phyloP scores from a whole-genome alignment of 2,329 filamentous ascomycete species.

The Magnaporthiopsis incrustans region DNA sequence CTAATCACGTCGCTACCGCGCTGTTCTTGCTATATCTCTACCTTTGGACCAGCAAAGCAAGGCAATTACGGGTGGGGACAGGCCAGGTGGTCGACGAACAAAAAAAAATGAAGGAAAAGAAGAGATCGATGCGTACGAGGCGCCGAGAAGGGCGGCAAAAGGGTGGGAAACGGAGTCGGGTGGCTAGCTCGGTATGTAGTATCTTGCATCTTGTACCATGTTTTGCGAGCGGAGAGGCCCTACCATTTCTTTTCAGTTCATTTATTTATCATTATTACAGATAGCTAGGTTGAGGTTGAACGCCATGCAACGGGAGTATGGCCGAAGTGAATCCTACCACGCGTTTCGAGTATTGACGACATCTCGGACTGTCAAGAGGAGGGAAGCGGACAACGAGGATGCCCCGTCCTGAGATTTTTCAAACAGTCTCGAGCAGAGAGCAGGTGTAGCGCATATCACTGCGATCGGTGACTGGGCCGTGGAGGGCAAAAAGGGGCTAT shows the following conservation, averaged over 20 bases:
- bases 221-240: neutral
- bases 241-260: neutral
- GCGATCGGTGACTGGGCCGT: too few relatives aligned
- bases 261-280: neutral
- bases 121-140: neutral
- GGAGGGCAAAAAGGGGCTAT: too few relatives aligned
- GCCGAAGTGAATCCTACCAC: too few relatives aligned
- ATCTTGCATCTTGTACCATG: neutral
- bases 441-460: too few relatives aligned
- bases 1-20: neutral
- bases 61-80: neutral
- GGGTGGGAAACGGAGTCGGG: neutral
- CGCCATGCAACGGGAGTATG: too few relatives aligned
- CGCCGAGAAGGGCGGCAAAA: neutral
- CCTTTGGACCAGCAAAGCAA: neutral
- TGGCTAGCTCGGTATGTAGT: neutral
- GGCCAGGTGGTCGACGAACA: neutral
- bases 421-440: too few relatives aligned
- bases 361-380: too few relatives aligned
- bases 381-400: too few relatives aligned
- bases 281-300: too few relatives aligned
- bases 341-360: too few relatives aligned
- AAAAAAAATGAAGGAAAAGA: conserved; percentile 9
- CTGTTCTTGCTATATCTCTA: neutral
- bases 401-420: too few relatives aligned